phyloP scores from a whole-genome alignment of 1,284 basidiomycete genomes.

The Bondarzewia mesenterica region DNA sequence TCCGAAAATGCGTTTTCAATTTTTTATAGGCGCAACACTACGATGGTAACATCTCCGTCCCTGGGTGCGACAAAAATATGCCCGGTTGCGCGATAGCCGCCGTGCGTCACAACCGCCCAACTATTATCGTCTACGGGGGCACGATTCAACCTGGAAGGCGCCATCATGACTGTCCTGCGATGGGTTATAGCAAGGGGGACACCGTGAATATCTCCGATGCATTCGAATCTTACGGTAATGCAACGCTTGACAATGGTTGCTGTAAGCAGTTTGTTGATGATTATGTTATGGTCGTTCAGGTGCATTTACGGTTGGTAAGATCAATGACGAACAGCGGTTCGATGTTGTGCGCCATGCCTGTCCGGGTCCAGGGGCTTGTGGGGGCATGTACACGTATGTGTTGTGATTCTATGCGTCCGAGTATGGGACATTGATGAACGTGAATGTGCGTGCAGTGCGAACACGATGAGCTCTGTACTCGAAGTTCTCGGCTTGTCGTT shows the following conservation, averaged over 20 bases:
- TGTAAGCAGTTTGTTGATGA: neutral
- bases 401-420: neutral
- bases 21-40: conserved; percentile 75
- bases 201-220: conserved; percentile 79
- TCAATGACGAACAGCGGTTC: conserved; percentile 68
- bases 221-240: conserved; percentile 70
- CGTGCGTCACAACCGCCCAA: conserved; percentile 76
- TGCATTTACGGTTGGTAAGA: conserved; percentile 66
- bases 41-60: conserved; percentile 79
- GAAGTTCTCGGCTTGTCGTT: conserved; percentile 91
- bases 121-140: conserved; percentile 81
- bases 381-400: conserved; percentile 77
- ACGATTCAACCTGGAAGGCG: conserved; percentile 74
- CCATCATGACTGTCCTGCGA: conserved; percentile 71
- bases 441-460: conserved; percentile 50
- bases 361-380: conserved; percentile 62
- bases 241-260: neutral
- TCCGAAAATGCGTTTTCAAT: neutral
- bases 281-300: conserved; percentile 26
- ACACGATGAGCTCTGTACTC: conserved; percentile 85
- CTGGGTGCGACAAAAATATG: conserved; percentile 92
- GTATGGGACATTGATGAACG: neutral
- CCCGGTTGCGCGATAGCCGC: conserved; percentile 86
- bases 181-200: conserved; percentile 73
- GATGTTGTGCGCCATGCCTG: conserved; percentile 81